Evolutionary conservation across 768 basidiomycete genomes (phyloP), one percentile per base, ranked within the genome.

Genomic region (Boletellus emodensis): DNA sequence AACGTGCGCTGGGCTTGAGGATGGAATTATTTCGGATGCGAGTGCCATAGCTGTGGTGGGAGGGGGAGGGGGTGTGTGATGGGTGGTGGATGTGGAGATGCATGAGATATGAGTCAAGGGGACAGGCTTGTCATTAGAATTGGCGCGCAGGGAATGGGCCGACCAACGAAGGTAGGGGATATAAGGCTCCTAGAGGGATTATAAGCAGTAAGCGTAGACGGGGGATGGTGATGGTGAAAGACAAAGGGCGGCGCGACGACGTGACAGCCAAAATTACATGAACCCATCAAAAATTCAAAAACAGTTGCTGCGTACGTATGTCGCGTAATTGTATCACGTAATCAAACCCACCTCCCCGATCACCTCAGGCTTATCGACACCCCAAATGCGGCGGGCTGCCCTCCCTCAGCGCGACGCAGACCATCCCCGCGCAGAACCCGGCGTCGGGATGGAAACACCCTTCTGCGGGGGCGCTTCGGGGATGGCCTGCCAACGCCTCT

Each of bases 1-100:
- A 73, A 54, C 80, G 81, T 46, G 72, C 60, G 24, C 77, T 73
- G 49, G 81, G 82, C 53, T 73, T 78, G 55, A 82, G 73, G 55
- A 72, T 24, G 44, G 78, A 71, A 51, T 79, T 78, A 40, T 77
- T 75, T 52, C 78, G 75, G 33, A 75, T 80, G 44, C 81, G 71
- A 15, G 80, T 82, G 54, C 75, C 75, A 72, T 84, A 81, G 53
- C 68, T 64, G 66, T 74, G 75, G 4, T 57, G 53, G 26, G 9
- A 50, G 15, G 48, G 14, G 30, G 40, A 37, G 48, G 49, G 63
- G 11, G 42, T 47, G 7, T 55, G 37, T 26, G 51, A 35, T 12
- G 24, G 38, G 13, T 49, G 53, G 18, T 52, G 54, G 33, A 62
- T 53, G 40, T 40, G 40, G 35, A 40, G 53, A 57, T 30, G 30